Evolutionary conservation across 306 rosid species (phyloP).

Genomic region (Amphicarpaea edgeworthii): DNA sequence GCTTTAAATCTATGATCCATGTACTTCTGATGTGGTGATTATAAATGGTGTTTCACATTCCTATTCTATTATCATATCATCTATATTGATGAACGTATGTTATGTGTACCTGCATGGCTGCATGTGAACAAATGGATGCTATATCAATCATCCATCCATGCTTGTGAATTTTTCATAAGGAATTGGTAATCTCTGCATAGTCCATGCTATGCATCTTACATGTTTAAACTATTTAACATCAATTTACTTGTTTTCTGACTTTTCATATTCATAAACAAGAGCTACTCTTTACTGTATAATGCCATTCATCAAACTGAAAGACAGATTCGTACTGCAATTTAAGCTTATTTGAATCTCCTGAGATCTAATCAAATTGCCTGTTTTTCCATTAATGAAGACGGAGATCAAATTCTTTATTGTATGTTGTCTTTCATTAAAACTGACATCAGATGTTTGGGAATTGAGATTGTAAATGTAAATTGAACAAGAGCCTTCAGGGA

Average conservation of each 20-base stretch:
- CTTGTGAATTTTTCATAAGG: conserved; percentile 4
- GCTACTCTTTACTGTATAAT: background rate
- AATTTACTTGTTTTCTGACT: conserved; percentile 15
- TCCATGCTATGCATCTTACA: conserved; percentile 12
- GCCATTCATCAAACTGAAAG: conserved; percentile 25
- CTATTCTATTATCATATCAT: conserved; percentile 34
- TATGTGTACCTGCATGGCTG: background rate
- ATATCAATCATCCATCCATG: conserved; percentile 11
- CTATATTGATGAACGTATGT: conserved; percentile 1
- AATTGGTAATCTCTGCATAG: conserved; percentile 17
- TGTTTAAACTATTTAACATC: background rate
- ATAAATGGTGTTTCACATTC: conserved; percentile 3
- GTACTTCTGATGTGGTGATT: conserved; percentile 35
- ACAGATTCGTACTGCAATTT: conserved; percentile 6
- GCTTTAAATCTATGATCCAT: conserved; percentile 27
- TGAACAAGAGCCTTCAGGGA: conserved; percentile 10
- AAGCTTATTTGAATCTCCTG: conserved; percentile 14
- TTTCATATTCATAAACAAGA: conserved; percentile 6
- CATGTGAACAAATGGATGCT: conserved; percentile 28
- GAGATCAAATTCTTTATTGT: background rate
- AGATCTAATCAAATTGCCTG: conserved; percentile 10
- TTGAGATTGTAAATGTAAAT: conserved; percentile 1
- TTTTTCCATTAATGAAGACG: background rate
- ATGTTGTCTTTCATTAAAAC: conserved; percentile 15
- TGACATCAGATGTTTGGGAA: background rate